Evolutionary conservation across 805 yeast species (phyloP), one percentile per base, ranked within the genome.

Genomic region (Peterozyma toletana): DNA sequence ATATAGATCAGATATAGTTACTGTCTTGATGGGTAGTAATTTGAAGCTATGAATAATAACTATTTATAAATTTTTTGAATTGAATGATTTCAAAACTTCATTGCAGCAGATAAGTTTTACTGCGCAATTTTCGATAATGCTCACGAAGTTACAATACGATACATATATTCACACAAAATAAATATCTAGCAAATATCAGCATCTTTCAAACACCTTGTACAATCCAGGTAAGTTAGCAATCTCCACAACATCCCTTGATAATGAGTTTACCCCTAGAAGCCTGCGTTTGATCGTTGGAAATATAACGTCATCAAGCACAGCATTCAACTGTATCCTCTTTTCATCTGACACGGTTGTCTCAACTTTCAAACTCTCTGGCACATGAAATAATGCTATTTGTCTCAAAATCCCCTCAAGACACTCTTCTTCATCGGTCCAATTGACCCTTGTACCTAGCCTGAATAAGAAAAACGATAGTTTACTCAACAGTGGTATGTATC

Each of bases 211-310:
- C 4, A 95, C 95, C 54, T 73, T 77, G 62, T 93, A 93, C 45
- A 93, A 66, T 0, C 96, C 96, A 2, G 98, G 98, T 30, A 93
- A 62, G 57, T 83, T 89, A 0, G 99, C 97, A 34, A 93, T 78
- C 59, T 91, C 96, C 5, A 86, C 74, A 3, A 89, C 78, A 44
- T 78, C 81, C 11, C 67, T 56, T 4, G 61, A 50, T 33, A 88
- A 52, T 2, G 54, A 56, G 11, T 66, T 66, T 0, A 95, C 76
- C 0, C 90, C 95, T 11, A 88, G 57, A 27, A 88, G 75, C 38
- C 79, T 63, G 47, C 68, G 68, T 50, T 82, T 80, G 6, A 87
- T 57, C 17, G 75, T 61, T 0, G 95, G 95, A 49, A 88, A 82
- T 1, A 90, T 51, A 0, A 67, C 57, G 49, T 75, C 68, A 48